Evolutionary conservation across 2,329 filamentous ascomycete genomes (phyloP).

Genomic region (Cladophialophora immunda): DNA sequence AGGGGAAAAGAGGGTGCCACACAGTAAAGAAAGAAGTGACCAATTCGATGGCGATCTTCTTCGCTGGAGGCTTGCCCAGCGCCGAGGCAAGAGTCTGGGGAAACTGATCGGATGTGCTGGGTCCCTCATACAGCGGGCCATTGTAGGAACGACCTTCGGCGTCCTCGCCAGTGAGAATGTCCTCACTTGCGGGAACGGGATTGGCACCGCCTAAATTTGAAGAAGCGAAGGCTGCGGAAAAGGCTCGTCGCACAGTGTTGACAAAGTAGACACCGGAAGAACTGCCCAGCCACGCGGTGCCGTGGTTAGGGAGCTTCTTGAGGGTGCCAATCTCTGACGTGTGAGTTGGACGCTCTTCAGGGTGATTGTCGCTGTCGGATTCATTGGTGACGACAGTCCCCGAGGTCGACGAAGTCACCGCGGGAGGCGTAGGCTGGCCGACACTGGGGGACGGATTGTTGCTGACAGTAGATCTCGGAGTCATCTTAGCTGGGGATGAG

Average conservation of each 20-base stretch:
- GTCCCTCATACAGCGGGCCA: slow-evolving; percentile 37
- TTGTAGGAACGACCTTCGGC: slow-evolving; percentile 40
- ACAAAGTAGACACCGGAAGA: slow-evolving; percentile 63
- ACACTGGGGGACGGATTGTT: slow-evolving; percentile 36
- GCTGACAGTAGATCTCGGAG: slow-evolving; percentile 27
- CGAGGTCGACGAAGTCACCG: slow-evolving; percentile 30
- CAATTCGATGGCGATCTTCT: slow-evolving; percentile 50
- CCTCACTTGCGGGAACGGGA: slow-evolving; percentile 41
- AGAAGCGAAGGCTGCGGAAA: slow-evolving; percentile 49
- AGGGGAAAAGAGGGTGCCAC: slow-evolving; percentile 64
- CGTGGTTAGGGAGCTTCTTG: slow-evolving; percentile 52
- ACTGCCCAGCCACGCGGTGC: slow-evolving; percentile 62
- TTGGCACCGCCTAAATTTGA: slow-evolving; percentile 34
- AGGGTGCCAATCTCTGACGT: slow-evolving; percentile 54
- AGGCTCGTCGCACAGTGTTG: slow-evolving; percentile 63
- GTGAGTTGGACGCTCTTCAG: slow-evolving; percentile 41
- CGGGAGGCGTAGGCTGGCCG: slow-evolving; percentile 35
- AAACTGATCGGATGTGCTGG: slow-evolving; percentile 39
- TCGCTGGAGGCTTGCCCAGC: slow-evolving; percentile 40
- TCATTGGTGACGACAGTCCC: slow-evolving; percentile 32
- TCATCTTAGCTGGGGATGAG: slow-evolving; percentile 19
- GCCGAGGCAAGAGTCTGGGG: slow-evolving; percentile 44
- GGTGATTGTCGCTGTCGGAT: slow-evolving; percentile 34
- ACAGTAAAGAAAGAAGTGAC: slow-evolving; percentile 60
- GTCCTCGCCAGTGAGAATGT: slow-evolving; percentile 42